phyloP scores from a whole-genome alignment of 2,329 filamentous ascomycete genomes.

The Pseudogymnoascus sp. region DNA sequence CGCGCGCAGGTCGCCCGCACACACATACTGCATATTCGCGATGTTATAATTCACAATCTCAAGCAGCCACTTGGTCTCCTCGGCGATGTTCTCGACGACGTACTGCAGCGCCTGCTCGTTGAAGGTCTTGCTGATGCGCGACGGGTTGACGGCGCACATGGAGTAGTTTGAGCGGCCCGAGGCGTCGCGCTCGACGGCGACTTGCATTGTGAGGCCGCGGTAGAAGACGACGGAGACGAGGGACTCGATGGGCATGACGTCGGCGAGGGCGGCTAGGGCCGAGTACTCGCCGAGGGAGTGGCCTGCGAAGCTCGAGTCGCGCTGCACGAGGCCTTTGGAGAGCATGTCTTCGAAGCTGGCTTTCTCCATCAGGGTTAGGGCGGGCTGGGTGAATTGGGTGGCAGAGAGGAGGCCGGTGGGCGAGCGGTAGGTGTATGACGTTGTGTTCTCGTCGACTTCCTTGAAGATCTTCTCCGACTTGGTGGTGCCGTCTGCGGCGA shows the following conservation, averaged over 20 bases:
- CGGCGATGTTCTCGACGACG: slow-evolving; percentile 89
- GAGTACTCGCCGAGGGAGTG: slow-evolving; percentile 99
- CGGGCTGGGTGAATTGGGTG: slow-evolving; percentile 97
- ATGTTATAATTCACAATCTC: slow-evolving; percentile 99
- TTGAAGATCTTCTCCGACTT: slow-evolving; percentile 99
- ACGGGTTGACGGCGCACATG: slow-evolving; percentile 98
- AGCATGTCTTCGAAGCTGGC: slow-evolving; percentile 99
- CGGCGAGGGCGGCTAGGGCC: slow-evolving; percentile 86
- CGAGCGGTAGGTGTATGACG: slow-evolving; percentile 94
- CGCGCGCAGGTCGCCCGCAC: slow-evolving; percentile 60
- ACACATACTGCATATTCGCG: slow-evolving; percentile 68
- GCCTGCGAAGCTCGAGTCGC: slow-evolving; percentile 94
- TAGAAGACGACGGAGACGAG: slow-evolving; percentile 99
- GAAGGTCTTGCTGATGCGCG: slow-evolving; percentile 96
- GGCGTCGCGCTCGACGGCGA: slow-evolving; percentile 93
- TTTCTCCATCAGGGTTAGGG: slow-evolving; percentile 98
- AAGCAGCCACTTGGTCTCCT: slow-evolving; percentile 88
- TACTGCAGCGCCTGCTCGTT: slow-evolving; percentile 96
- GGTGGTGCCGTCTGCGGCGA: slow-evolving; percentile 80
- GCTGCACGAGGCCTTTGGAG: slow-evolving; percentile 87
- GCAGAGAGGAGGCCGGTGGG: slow-evolving; percentile 91
- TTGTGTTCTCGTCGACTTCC: slow-evolving; percentile 85
- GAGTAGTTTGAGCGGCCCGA: slow-evolving; percentile 93
- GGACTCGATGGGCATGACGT: slow-evolving; percentile 99
- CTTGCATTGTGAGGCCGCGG: slow-evolving; percentile 97